A percentile compares a stretch with the other conserved stretches of the same genome.
Conservation (phyloP, 345 rosid genomes). For the Sisymbrium irio region DNA sequence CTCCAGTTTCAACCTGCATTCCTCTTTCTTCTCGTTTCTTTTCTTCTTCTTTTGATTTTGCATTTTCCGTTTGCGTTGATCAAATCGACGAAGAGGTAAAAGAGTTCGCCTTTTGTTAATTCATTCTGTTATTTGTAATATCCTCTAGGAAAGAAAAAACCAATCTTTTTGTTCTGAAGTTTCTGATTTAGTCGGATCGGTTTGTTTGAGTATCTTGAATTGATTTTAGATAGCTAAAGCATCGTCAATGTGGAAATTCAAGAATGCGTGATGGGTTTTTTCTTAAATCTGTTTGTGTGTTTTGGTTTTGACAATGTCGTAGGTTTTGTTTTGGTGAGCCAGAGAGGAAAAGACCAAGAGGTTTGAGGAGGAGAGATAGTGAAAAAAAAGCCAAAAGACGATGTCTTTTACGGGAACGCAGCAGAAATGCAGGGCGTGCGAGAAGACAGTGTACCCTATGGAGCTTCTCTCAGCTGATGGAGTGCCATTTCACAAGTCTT, state of each 20-base stretch:
- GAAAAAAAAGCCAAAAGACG: slow-evolving; percentile 18
- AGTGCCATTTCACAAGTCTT: slow-evolving; percentile 78
- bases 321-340: background rate
- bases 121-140: background rate
- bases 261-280: background rate
- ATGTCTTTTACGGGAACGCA: slow-evolving; percentile 97
- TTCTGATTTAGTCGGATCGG: background rate
- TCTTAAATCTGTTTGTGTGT: background rate
- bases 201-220: background rate
- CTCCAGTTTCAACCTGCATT: slow-evolving; percentile 10
- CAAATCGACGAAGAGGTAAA: slow-evolving; percentile 31
- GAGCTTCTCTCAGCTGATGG: slow-evolving; percentile 95
- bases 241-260: background rate
- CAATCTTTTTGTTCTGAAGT: slow-evolving; percentile 3
- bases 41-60: background rate
- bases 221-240: background rate
- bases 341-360: slow-evolving; percentile 23
- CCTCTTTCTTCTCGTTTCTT: background rate
- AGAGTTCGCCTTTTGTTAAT: background rate
- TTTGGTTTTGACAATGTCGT: slow-evolving; percentile 16
- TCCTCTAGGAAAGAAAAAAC: too few species aligned
- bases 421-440: slow-evolving; percentile 94
- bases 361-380: background rate
- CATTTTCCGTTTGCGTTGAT: background rate
- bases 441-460: slow-evolving; percentile 94